Percentiles rank a stretch among this genome's conserved stretches.
phyloP scores from a whole-genome alignment of 1,284 basidiomycete genomes.

The Earliella scabrosa region DNA sequence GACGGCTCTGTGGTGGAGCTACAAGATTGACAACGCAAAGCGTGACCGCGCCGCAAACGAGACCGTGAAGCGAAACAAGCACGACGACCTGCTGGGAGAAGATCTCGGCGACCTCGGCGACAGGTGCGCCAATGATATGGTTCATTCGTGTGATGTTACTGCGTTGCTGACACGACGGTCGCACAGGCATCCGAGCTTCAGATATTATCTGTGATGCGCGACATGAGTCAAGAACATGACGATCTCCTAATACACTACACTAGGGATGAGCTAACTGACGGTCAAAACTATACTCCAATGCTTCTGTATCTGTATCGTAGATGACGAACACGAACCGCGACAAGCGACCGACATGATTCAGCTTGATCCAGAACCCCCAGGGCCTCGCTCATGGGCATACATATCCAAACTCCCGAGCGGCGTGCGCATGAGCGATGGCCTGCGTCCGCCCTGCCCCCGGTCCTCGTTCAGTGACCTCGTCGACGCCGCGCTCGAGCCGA shows the following conservation, averaged over 20 bases:
- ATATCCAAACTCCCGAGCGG: neutral
- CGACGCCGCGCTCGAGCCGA: neutral
- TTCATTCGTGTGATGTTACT: neutral
- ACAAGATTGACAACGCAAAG: slow-evolving; percentile 29
- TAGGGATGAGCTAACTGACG: too few species aligned
- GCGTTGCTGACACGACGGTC: neutral
- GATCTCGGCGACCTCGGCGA: slow-evolving; percentile 36
- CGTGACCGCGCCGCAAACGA: slow-evolving; percentile 27
- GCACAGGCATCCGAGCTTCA: slow-evolving; percentile 33
- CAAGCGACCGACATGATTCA: too few species aligned
- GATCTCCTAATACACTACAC: too few species aligned
- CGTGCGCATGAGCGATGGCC: slow-evolving; percentile 15
- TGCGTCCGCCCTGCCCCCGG: neutral
- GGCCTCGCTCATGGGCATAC: neutral
- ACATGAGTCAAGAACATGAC: neutral
- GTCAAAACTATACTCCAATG: too few species aligned
- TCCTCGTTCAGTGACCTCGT: slow-evolving; percentile 1
- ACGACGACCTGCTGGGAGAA: slow-evolving; percentile 30
- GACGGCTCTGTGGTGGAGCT: slow-evolving; percentile 32
- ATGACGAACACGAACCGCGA: too few species aligned
- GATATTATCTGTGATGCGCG: slow-evolving; percentile 28
- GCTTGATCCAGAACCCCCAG: neutral
- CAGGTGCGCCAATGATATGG: slow-evolving; percentile 25
- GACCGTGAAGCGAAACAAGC: slow-evolving; percentile 12
- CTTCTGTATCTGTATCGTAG: too few species aligned